phyloP scores from a whole-genome alignment of 306 rosid species.

The Argentina anserina region DNA sequence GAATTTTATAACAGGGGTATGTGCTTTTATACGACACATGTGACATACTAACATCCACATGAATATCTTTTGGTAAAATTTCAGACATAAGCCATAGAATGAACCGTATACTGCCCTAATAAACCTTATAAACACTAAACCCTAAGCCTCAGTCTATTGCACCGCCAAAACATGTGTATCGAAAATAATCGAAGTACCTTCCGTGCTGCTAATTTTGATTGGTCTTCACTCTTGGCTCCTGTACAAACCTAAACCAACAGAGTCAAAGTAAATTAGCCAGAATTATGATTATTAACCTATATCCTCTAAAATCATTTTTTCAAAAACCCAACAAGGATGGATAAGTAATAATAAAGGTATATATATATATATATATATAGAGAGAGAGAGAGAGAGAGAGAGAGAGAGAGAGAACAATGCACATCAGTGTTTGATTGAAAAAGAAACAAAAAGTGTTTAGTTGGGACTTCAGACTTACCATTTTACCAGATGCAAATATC shows the following conservation, averaged over 20 bases:
- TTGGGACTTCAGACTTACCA: constrained; percentile 48
- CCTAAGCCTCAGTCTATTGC: background rate
- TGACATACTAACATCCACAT: background rate
- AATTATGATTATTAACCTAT: too few species aligned
- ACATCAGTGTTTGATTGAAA: background rate
- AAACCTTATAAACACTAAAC: too few species aligned
- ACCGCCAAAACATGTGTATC: constrained; percentile 1
- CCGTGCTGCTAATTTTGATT: constrained; percentile 91
- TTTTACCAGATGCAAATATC: constrained; percentile 94
- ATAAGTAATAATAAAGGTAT: too few species aligned
- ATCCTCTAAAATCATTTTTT: too few species aligned
- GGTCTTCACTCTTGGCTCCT: constrained; percentile 92
- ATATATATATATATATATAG: too few species aligned
- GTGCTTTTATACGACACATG: background rate
- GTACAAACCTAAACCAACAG: constrained; percentile 72
- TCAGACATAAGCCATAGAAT: background rate
- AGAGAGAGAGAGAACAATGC: too few species aligned
- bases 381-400: too few species aligned
- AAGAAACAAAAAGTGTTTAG: background rate
- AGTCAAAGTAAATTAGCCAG: background rate
- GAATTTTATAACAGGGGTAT: background rate
- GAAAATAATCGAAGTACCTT: constrained; percentile 45
- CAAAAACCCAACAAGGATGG: too few species aligned
- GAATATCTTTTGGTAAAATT: background rate
- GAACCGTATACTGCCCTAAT: background rate